Evolutionary conservation across 306 rosid species (phyloP).

Genomic region (Prosopis cineraria): DNA sequence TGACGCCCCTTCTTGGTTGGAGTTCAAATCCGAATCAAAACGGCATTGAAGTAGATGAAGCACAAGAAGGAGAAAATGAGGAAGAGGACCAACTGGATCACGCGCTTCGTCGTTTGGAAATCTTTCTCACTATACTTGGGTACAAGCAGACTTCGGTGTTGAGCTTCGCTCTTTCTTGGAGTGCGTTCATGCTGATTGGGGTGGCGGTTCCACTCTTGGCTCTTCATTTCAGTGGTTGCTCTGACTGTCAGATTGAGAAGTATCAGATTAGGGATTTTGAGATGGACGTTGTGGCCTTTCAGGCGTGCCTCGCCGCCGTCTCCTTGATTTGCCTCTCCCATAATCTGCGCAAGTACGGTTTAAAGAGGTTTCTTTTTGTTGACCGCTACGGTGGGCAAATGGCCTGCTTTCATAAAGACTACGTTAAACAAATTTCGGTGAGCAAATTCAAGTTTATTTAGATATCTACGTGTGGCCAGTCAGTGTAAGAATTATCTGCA

Average conservation of each 20-base stretch:
- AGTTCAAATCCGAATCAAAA: conserved; percentile 31
- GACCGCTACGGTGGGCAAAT: conserved; percentile 45
- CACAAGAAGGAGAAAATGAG: not conserved
- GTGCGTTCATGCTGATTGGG: conserved; percentile 40
- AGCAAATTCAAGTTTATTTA: not conserved
- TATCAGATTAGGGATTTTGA: conserved; percentile 52
- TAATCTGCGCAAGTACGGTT: conserved; percentile 51
- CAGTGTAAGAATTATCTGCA: not conserved
- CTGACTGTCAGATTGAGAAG: conserved; percentile 33
- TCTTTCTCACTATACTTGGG: conserved; percentile 45
- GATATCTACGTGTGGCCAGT: not conserved
- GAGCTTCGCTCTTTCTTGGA: conserved; percentile 45
- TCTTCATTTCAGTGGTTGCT: conserved; percentile 33
- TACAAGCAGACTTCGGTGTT: conserved; percentile 36
- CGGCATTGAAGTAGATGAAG: not conserved
- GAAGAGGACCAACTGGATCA: conserved; percentile 37
- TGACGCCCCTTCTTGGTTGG: not conserved
- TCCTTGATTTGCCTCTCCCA: conserved; percentile 56
- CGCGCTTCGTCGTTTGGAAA: conserved; percentile 43
- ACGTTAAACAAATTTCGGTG: conserved; percentile 48
- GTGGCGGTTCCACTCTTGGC: conserved; percentile 40
- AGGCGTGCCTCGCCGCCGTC: conserved; percentile 56
- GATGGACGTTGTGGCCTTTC: conserved; percentile 52
- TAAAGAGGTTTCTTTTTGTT: conserved; percentile 53
- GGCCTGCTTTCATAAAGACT: conserved; percentile 37